Conservation (phyloP, 371 early-diverging fungal species). For the Mortierella polycephala region DNA sequence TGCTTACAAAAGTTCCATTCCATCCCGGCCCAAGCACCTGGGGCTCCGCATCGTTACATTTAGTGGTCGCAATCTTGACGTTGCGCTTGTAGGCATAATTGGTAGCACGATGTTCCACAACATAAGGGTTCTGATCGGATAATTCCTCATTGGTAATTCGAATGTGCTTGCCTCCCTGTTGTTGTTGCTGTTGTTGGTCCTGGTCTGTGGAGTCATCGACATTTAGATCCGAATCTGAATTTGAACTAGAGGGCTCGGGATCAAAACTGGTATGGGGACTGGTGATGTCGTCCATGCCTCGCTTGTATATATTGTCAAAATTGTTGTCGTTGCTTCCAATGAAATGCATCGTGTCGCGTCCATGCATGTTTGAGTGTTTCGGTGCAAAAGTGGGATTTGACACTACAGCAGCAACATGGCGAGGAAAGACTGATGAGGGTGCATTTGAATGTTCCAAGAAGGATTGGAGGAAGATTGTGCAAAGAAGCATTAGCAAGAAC, state of each 20-base stretch:
- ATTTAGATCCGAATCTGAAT: neutral
- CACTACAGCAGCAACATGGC: slow-evolving; percentile 1
- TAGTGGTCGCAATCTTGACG: neutral
- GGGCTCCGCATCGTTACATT: slow-evolving; percentile 17
- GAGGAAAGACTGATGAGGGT: neutral
- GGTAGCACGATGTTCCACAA: neutral
- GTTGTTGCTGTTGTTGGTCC: neutral
- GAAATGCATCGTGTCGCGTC: no score
- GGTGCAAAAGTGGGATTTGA: neutral
- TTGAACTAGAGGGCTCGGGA: neutral
- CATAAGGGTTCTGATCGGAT: neutral
- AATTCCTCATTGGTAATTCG: neutral
- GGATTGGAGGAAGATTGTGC: slow-evolving; percentile 30
- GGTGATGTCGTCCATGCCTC: no score
- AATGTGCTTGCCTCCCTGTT: neutral
- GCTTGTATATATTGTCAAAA: no score
- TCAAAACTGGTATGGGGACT: neutral
- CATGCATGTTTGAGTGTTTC: no score
- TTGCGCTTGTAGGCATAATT: neutral
- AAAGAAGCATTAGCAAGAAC: slow-evolving; percentile 17
- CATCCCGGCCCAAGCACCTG: slow-evolving; percentile 12
- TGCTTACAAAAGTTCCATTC: slow-evolving; percentile 28
- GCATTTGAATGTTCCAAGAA: neutral
- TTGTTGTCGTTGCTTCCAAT: no score
- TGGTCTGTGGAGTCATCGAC: neutral